Evolutionary conservation across 805 yeast genomes (phyloP).

Genomic region (Yarrowia sp.): DNA sequence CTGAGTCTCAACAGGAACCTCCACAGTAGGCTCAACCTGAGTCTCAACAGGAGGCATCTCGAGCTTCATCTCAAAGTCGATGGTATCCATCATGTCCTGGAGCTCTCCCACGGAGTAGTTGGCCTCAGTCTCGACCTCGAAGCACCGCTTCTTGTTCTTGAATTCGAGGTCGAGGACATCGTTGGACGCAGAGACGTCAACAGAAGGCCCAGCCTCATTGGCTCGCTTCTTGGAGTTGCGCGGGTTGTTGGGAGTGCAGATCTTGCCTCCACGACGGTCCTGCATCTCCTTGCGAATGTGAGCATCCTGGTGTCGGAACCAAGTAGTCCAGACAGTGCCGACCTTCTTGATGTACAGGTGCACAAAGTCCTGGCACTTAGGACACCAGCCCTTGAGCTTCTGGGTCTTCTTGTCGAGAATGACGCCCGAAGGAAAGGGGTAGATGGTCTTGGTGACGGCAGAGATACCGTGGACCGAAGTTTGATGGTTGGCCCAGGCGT

Average conservation of each 20-base stretch:
- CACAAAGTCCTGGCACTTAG: not conserved
- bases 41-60: not conserved
- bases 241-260: not conserved
- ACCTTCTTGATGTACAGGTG: not conserved
- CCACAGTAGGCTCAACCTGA: too few relatives aligned
- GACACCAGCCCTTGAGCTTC: slow-evolving; percentile 20
- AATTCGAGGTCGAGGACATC: not conserved
- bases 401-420: not conserved
- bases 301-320: slow-evolving; percentile 23
- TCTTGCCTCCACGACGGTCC: slow-evolving; percentile 22
- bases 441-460: slow-evolving; percentile 6
- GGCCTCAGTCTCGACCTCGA: not conserved
- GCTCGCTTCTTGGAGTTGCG: slow-evolving; percentile 7
- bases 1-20: too few relatives aligned
- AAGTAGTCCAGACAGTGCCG: slow-evolving; percentile 8
- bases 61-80: not conserved
- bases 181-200: not conserved
- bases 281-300: slow-evolving; percentile 20
- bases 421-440: slow-evolving; percentile 5
- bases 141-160: not conserved
- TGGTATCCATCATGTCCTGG: not conserved
- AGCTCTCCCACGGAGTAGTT: not conserved
- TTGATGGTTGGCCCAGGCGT: slow-evolving; percentile 25
- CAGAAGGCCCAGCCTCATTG: not conserved
- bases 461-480: slow-evolving; percentile 1